phyloP scores from a whole-genome alignment of 495 filamentous ascomycete species.

The Thermochaetoides thermophila region DNA sequence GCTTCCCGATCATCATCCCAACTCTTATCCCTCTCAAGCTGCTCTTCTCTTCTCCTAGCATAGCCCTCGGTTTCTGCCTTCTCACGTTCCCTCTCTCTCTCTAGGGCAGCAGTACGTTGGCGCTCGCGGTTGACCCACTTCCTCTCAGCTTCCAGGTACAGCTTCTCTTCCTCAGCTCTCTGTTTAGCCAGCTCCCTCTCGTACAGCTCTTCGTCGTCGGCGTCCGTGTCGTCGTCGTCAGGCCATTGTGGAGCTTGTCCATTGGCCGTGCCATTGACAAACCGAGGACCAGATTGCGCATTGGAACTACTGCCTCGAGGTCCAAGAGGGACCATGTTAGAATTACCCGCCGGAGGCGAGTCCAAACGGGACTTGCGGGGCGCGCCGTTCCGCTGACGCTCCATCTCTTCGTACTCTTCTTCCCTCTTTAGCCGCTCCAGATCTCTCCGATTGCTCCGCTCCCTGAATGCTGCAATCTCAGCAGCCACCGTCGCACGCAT shows the following conservation, averaged over 20 bases:
- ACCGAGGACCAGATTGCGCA: constrained; percentile 72
- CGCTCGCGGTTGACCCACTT: constrained; percentile 83
- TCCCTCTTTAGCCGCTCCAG: constrained; percentile 73
- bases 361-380: constrained; percentile 50
- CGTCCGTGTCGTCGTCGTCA: constrained; percentile 81
- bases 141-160: constrained; percentile 73
- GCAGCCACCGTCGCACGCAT: constrained; percentile 93
- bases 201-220: constrained; percentile 77
- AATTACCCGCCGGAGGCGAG: constrained; percentile 53
- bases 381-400: constrained; percentile 57
- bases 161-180: constrained; percentile 59
- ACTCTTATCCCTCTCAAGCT: constrained; percentile 57
- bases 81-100: constrained; percentile 68
- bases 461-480: constrained; percentile 88
- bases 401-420: constrained; percentile 82
- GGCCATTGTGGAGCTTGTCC: constrained; percentile 36
- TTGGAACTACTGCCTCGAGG: constrained; percentile 55
- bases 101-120: constrained; percentile 64
- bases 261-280: constrained; percentile 63
- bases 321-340: constrained; percentile 55
- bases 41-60: constrained; percentile 33
- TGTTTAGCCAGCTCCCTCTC: constrained; percentile 54
- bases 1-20: constrained; percentile 84
- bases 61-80: constrained; percentile 60
- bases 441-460: constrained; percentile 74